phyloP scores from a whole-genome alignment of 768 basidiomycete species.

The Fomitopsis pulvina region DNA sequence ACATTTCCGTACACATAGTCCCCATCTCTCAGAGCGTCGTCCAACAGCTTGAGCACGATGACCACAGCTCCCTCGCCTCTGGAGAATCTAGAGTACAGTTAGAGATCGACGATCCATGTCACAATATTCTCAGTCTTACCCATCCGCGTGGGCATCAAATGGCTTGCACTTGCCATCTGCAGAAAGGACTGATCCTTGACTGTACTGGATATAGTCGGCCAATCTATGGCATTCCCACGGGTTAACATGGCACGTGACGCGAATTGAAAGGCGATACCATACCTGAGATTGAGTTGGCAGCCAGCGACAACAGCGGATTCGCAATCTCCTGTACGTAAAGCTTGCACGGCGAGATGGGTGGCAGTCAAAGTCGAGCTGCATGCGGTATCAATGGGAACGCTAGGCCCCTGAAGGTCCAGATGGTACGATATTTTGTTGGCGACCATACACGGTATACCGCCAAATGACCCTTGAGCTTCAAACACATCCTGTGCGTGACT shows the following conservation, averaged over 20 bases:
- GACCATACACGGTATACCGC: constrained; percentile 27
- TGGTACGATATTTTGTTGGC: constrained; percentile 38
- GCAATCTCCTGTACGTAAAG: constrained; percentile 37
- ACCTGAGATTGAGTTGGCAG: constrained; percentile 37
- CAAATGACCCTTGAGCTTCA: constrained; percentile 29
- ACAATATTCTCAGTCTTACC: constrained; percentile 21
- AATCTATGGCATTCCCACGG: constrained; percentile 24
- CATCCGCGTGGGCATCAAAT: constrained; percentile 37
- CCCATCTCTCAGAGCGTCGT: constrained; percentile 30
- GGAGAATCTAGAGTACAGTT: constrained; percentile 25
- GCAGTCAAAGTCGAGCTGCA: constrained; percentile 44
- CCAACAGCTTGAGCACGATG: constrained; percentile 34
- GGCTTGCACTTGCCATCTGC: constrained; percentile 39
- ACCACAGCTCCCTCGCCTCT: constrained; percentile 32
- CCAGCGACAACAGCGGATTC: constrained; percentile 42
- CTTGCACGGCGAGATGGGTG: constrained; percentile 41
- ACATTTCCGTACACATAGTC: constrained; percentile 38
- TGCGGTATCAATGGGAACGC: constrained; percentile 42
- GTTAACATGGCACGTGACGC: background rate
- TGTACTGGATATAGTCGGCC: constrained; percentile 31
- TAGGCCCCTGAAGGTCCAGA: constrained; percentile 38
- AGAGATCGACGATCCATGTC: background rate
- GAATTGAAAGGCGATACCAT: background rate
- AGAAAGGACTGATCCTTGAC: constrained; percentile 31
- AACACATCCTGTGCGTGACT: constrained; percentile 25